phyloP scores from a whole-genome alignment of 2,329 filamentous ascomycete species.

The Phyllosticta paracitricarpa region DNA sequence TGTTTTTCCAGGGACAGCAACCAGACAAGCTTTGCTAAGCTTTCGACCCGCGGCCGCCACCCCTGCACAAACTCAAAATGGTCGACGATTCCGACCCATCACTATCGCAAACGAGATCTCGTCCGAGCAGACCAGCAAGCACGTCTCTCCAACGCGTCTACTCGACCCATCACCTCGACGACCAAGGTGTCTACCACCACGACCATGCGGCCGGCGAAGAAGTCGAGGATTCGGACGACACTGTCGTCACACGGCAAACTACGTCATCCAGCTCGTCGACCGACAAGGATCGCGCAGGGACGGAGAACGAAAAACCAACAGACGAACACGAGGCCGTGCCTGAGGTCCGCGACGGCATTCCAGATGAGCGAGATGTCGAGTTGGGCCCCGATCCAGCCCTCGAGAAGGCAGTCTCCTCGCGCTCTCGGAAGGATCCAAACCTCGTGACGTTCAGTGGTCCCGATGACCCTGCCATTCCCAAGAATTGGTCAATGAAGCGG shows the following conservation, averaged over 20 bases:
- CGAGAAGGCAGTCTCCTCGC: slow-evolving; percentile 19
- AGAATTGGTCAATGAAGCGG: slow-evolving; percentile 35
- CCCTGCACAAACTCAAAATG: slow-evolving; percentile 3
- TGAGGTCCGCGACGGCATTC: slow-evolving; percentile 21
- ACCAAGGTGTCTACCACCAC: slow-evolving; percentile 26
- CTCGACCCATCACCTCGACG: slow-evolving; percentile 24
- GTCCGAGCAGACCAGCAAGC: slow-evolving; percentile 16
- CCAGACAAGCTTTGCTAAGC: slow-evolving; percentile 2
- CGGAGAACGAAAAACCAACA: slow-evolving; percentile 12
- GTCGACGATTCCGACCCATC: neutral
- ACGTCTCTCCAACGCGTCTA: slow-evolving; percentile 19
- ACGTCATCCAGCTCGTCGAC: slow-evolving; percentile 2
- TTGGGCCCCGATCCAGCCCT: slow-evolving; percentile 12
- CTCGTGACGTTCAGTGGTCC: slow-evolving; percentile 36
- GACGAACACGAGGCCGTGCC: slow-evolving; percentile 14
- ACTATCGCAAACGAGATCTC: slow-evolving; percentile 4
- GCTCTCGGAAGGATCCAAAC: slow-evolving; percentile 22
- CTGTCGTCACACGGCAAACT: neutral
- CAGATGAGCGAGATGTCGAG: slow-evolving; percentile 24
- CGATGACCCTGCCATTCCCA: slow-evolving; percentile 36
- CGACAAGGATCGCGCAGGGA: slow-evolving; percentile 9
- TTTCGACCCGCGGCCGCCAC: slow-evolving; percentile 1
- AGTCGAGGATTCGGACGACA: neutral
- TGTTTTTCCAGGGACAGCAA: neutral
- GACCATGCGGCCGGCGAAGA: slow-evolving; percentile 18